Percentiles rank a stretch among this genome's conserved stretches.
Evolutionary conservation across 176 grass and related monocot genomes (phyloP).

Genomic region (Bromus sterilis): DNA sequence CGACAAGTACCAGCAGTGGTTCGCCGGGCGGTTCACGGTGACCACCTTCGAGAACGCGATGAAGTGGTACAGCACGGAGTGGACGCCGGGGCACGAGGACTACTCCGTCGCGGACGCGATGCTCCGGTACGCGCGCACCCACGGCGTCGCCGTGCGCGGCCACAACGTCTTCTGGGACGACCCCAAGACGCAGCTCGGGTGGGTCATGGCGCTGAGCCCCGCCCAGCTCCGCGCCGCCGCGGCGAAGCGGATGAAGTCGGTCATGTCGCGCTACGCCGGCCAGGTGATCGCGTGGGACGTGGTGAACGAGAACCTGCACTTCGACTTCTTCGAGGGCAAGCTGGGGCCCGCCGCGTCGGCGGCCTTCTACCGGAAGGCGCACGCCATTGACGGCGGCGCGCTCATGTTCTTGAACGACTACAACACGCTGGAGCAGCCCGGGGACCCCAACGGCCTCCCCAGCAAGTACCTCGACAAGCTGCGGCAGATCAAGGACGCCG

Average conservation of each 20-base stretch:
- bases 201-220: constrained; percentile 10
- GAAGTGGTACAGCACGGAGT: constrained; percentile 87
- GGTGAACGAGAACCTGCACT: constrained; percentile 85
- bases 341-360: constrained; percentile 48
- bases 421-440: constrained; percentile 76
- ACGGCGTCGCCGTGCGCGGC: constrained; percentile 46
- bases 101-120: constrained; percentile 67
- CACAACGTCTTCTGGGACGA: constrained; percentile 95
- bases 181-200: constrained; percentile 19
- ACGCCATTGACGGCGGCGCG: constrained; percentile 38
- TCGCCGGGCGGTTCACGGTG: constrained; percentile 70
- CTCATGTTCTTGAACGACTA: constrained; percentile 79
- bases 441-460: constrained; percentile 21
- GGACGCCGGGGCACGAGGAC: constrained; percentile 29
- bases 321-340: constrained; percentile 53
- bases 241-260: constrained; percentile 21
- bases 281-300: constrained; percentile 93
- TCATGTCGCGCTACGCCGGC: constrained; percentile 60
- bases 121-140: constrained; percentile 42
- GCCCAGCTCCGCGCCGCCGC: constrained; percentile 21
- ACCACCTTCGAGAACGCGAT: constrained; percentile 99
- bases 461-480: constrained; percentile 66
- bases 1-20: constrained; percentile 62
- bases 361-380: constrained; percentile 44
- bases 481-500: constrained; percentile 33